Conservation (phyloP, 176 grass and related monocot species). For the Aechmea fasciata region DNA sequence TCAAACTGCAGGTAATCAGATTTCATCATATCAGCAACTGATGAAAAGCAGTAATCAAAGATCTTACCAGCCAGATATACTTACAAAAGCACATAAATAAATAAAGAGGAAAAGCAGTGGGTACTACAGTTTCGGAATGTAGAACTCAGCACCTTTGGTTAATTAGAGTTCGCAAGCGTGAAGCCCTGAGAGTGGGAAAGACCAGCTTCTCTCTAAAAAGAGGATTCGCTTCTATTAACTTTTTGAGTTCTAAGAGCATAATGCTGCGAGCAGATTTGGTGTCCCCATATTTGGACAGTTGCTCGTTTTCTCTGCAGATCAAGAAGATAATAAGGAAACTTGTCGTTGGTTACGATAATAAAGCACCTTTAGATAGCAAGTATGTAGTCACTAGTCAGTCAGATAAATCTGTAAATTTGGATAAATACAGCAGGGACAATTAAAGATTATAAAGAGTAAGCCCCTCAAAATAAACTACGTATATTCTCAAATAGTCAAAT, state of each 20-base stretch:
- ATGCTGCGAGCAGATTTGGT: constrained; percentile 86
- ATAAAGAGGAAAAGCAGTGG: constrained; percentile 7
- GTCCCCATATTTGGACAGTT: constrained; percentile 88
- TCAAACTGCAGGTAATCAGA: constrained; percentile 59
- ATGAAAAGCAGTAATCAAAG: neutral
- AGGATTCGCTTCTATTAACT: constrained; percentile 94
- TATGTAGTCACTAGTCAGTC: no score
- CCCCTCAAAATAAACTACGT: no score
- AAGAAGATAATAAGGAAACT: neutral
- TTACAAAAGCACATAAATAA: constrained; percentile 1
- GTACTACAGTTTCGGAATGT: neutral
- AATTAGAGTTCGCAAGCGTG: constrained; percentile 83
- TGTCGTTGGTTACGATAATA: no score
- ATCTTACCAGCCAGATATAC: no score
- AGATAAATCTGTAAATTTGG: no score
- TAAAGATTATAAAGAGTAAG: no score
- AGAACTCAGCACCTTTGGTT: constrained; percentile 71
- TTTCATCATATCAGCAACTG: constrained; percentile 11
- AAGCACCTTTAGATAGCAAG: no score
- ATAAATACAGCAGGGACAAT: no score
- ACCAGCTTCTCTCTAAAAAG: constrained; percentile 87
- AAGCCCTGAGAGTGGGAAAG: constrained; percentile 85
- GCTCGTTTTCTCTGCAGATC: constrained; percentile 88
- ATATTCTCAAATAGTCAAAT: no score
- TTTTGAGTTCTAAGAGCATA: constrained; percentile 94